A percentile compares a stretch with the other conserved stretches of the same genome.
Conservation (phyloP, 345 rosid genomes). For the Arabidopsis suecica region DNA sequence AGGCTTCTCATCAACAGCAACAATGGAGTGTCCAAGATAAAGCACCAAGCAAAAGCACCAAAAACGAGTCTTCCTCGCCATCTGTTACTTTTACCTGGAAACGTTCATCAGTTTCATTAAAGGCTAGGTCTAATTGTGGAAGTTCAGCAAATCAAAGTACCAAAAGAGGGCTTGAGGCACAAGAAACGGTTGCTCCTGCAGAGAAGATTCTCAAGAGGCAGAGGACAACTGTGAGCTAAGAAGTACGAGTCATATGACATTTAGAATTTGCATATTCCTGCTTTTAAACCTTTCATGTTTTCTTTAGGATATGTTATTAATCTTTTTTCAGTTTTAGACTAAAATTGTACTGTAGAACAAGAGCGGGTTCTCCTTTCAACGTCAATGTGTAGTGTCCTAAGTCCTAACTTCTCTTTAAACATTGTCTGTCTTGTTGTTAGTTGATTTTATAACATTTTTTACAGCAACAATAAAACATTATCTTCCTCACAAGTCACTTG, state of each 20-base stretch:
- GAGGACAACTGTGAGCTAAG: not conserved
- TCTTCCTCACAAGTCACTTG: too few species aligned
- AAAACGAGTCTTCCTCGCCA: not conserved
- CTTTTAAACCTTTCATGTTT: not conserved
- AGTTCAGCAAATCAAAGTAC: not conserved
- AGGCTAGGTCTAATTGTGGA: not conserved
- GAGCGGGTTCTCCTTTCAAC: too few species aligned
- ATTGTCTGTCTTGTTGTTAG: too few species aligned
- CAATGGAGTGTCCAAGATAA: too few species aligned
- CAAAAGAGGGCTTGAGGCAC: not conserved
- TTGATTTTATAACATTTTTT: too few species aligned
- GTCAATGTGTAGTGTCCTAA: too few species aligned
- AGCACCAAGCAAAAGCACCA: conserved; percentile 2
- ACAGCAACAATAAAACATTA: too few species aligned
- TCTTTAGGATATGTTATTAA: not conserved
- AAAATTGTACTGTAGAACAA: too few species aligned
- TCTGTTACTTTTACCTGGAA: not conserved
- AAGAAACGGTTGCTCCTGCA: not conserved
- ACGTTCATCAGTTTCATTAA: not conserved
- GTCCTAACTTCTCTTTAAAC: too few species aligned
- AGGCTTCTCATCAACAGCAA: too few species aligned
- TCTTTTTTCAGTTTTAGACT: too few species aligned
- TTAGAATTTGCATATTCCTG: not conserved
- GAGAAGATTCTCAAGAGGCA: not conserved
- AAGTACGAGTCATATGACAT: not conserved